phyloP scores from a whole-genome alignment of 2,329 filamentous ascomycete species.

The Penicillium sp. region DNA sequence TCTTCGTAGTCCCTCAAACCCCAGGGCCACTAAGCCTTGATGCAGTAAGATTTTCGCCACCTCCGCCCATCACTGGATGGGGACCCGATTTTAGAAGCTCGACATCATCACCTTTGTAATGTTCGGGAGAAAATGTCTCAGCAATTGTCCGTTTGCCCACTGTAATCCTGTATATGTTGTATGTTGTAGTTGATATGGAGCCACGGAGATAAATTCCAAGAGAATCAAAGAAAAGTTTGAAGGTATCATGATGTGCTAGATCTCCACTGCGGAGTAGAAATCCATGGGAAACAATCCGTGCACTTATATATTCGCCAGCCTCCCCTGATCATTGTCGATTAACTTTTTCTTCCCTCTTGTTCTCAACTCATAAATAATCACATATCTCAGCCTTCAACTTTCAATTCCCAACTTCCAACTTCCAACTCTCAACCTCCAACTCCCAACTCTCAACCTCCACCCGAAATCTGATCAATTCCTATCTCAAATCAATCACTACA shows the following conservation, averaged over 20 bases:
- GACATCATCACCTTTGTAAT: constrained; percentile 4
- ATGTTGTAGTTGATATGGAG: too few species aligned
- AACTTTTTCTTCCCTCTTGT: not conserved
- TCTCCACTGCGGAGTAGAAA: not conserved
- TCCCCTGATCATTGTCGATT: not conserved
- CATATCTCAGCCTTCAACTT: not conserved
- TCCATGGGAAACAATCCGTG: not conserved
- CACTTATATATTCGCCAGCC: not conserved
- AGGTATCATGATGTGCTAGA: not conserved
- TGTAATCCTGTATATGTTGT: too few species aligned
- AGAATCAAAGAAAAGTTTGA: not conserved
- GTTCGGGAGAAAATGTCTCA: not conserved
- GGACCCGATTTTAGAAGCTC: not conserved
- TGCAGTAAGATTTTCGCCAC: constrained; percentile 3
- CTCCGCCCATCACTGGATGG: not conserved
- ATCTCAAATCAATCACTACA: not conserved
- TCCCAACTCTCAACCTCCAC: not conserved
- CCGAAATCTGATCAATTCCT: too few species aligned
- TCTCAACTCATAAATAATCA: too few species aligned
- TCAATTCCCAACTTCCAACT: not conserved
- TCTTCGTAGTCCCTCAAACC: constrained; percentile 2
- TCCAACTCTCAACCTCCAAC: not conserved
- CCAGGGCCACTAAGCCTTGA: constrained; percentile 4
- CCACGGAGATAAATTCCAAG: not conserved
- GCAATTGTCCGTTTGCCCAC: not conserved